Base-by-base conservation (phyloP, 2,329 filamentous ascomycete genomes). In the Fusarium sulawesiense region DNA sequence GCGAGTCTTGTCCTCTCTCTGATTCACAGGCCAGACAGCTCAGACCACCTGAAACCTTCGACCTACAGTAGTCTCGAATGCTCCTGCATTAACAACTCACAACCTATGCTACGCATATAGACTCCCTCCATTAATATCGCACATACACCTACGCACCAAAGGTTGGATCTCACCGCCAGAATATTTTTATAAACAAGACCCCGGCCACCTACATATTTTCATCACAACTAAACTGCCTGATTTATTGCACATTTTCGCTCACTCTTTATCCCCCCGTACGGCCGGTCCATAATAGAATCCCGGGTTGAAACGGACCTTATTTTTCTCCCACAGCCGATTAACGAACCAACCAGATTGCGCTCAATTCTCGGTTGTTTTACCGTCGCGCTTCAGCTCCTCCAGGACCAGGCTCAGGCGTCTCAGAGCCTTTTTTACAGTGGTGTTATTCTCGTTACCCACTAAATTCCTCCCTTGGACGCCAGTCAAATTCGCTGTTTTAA, bases 401-500 rank as follows among this genome's bases (percentile, higher is more conserved):
- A 50, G 47, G 62, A 32, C 60, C 49, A 45, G 44, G 47, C 34
- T 32, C 20, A 66, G 50, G 20, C 58, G 64, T 67, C 64, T 57
- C 63, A 63, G 37, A 34, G 25, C 21, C 23, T 29, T 16, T 40
- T 37, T 48, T 54, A 47, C 62, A 61, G 62, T 45, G 51, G 55
- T 30, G 51, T 64, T 61, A 47, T 53, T 63, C 20, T 29, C 55
- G 46, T 53, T 70, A 68, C 58, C 68, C 69, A 71, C 73, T 72
- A 64, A 73, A 68, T 44, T 37, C 18, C 50, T 44, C 46, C 64
- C 49, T 60, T 56, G 29, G 48, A 27, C 70, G 41, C 51, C 46
- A 48, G 60, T 72, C 54, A 70, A 46, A 69, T 69, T 72, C 58
- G 60, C 58, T 60, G 59, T 66, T 50, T 66, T 37, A 60, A 65